Base-by-base conservation (phyloP, 139 green algal genomes). In the Penium margaritaceum region DNA sequence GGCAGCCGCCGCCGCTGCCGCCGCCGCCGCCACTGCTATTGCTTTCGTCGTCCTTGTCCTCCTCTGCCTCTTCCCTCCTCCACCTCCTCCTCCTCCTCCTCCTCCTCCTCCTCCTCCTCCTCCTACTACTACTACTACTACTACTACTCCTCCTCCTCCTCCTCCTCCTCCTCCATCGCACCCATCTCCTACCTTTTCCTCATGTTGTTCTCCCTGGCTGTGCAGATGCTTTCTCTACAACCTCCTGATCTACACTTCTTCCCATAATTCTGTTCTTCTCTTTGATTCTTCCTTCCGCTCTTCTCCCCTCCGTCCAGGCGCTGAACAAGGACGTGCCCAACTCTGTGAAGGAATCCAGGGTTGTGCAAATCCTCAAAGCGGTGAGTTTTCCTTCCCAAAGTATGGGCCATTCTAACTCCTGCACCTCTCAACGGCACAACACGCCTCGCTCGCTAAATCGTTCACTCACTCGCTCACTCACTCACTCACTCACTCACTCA, bases 341-440 rank as follows among this genome's bases (percentile, higher is more conserved):
- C 9, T 19, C 19, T 29, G 41, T 66, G 43, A 74, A 63, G 66
- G 66, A 74, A 19, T 55, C 51, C 3, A 17, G 66, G 2, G 43
- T 74, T n/a, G 15, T 74, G 14, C n/a, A 67, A 17, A 74, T 74
- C 7, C 53, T 74, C 12, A n/a, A 74, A 74, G 66, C 66, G 43
- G 66, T 74, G 34, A 74, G 66, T 24, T 5, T 24, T 27, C 46
- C 15, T n/a, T 58, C n/a, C n/a, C n/a, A n/a, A n/a, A n/a, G n/a
- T n/a, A n/a, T n/a, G n/a, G n/a, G n/a, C n/a, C n/a, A n/a, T n/a
- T n/a, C n/a, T n/a, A n/a, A n/a, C n/a, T n/a, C n/a, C n/a, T n/a
- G n/a, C n/a, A n/a, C n/a, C 4, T 32, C 0, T 58, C 46, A 5
- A 2, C 9, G 0, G 0, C 2, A 58, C 9, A 21, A 1, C 46